phyloP scores from a whole-genome alignment of 2,329 filamentous ascomycete genomes.

The Phyllosticta citribraziliensis region DNA sequence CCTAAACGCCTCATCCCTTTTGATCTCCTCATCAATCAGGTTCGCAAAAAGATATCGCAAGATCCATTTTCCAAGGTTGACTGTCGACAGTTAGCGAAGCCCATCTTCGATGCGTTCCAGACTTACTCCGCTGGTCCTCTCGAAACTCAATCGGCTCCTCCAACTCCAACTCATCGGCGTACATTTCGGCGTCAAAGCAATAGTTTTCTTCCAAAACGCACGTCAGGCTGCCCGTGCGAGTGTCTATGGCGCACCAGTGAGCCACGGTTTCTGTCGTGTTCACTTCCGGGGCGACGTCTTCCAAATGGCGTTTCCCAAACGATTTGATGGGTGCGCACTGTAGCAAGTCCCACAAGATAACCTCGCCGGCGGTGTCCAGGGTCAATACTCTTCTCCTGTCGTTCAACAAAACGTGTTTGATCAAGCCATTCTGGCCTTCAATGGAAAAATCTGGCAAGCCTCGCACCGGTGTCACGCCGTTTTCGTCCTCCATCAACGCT shows the following conservation, averaged over 20 bases:
- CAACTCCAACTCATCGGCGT: conserved; percentile 77
- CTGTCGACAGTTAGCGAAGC: conserved; percentile 35
- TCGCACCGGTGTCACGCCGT: conserved; percentile 32
- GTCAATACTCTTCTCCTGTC: conserved; percentile 84
- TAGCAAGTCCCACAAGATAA: conserved; percentile 88
- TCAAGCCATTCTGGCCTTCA: conserved; percentile 87
- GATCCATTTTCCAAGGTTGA: conserved; percentile 96
- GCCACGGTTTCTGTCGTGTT: conserved; percentile 84
- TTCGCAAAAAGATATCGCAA: conserved; percentile 84
- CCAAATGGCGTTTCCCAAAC: conserved; percentile 90
- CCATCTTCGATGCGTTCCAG: background rate
- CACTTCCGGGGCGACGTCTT: conserved; percentile 78
- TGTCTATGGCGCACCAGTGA: conserved; percentile 94
- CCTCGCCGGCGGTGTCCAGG: conserved; percentile 87
- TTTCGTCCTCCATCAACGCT: conserved; percentile 39
- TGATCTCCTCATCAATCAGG: conserved; percentile 83
- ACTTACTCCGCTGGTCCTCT: conserved; percentile 85
- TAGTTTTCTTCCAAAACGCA: conserved; percentile 90
- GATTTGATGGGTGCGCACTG: conserved; percentile 79
- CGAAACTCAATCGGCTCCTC: conserved; percentile 69
- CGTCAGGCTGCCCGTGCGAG: conserved; percentile 81
- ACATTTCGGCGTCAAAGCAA: conserved; percentile 95
- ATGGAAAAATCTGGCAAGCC: conserved; percentile 48
- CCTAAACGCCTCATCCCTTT: conserved; percentile 66
- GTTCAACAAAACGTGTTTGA: conserved; percentile 87